Base-by-base conservation (phyloP, 1,284 basidiomycete genomes). In the Cutaneotrichosporon sp. region DNA sequence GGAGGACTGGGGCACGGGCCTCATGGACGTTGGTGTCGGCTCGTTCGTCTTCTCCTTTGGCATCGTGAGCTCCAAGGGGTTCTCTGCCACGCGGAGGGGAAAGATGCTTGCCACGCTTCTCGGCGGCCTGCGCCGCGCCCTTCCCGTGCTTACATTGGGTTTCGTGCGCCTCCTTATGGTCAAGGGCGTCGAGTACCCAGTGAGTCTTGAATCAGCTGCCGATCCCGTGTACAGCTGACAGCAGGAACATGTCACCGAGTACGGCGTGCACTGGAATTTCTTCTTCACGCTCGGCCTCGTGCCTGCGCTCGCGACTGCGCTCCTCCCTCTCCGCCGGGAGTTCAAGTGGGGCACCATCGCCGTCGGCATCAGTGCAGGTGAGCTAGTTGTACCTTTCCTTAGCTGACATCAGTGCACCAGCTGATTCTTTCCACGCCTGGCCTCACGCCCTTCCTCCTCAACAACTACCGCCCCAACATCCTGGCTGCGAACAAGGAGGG, bases 11-110 rank as follows among this genome's bases (percentile, higher is more conserved):
- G 97, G 97, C 0, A 92, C 92, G 0, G 95, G 93, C 24, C 72
- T 97, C 92, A 99, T 99, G 95, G 97, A 99, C 73, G 81, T 97
- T 24, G 97, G 97, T 13, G 95, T 98, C 0, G 95, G 95, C 13
- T 93, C 94, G 0, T 75, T 76, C 54, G 74, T 76, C 47, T 97
- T 97, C 75, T 93, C 94, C 0, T 88, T 95, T 71, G 97, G 95
- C 18, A 80, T 98, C 46, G 88, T 95, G 6, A 92, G 92, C 27
- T 88, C 91, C 0, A 86, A 68, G 50, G 59, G 65, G 20, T 58
- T 72, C 62, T 38, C 34, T 9, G 13, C 27, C 1, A 31, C 42
- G 4, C 54, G 54, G 13, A 29, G 24, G 27, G 42, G 25, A 2
- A 27, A 31, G n/a, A 51, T 58, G 36, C 29, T 46, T 10, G 2